Base-by-base conservation (phyloP, 805 yeast species). In the Ogataea angusta region DNA sequence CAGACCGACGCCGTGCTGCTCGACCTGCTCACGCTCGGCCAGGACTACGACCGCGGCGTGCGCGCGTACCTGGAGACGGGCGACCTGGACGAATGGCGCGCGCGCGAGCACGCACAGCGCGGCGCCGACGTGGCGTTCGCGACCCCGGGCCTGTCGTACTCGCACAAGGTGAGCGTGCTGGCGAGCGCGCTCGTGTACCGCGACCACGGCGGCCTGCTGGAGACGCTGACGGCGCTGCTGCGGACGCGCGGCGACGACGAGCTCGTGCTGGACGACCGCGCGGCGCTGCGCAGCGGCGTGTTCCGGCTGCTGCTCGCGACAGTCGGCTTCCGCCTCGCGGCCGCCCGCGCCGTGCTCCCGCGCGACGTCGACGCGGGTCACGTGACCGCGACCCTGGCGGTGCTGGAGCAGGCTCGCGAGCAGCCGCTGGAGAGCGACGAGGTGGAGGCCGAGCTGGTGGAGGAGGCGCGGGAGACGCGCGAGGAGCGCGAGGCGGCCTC, bases 21-120 rank as follows among this genome's bases (percentile, higher is more conserved):
- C 5, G 95, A 88, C 53, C 53, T 91, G 3, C 63, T 88, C 37
- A 86, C 87, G 6, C 26, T 42, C 3, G 41, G 56, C 76, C 85
- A 31, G 67, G 81, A 51, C 46, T 76, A 57, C 61, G 78, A 68
- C 53, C 64, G 62, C 15, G 72, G 59, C 46, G 66, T 70, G 16
- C 64, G 67, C 45, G 65, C 70, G 31, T 91, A 71, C 51, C 71
- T 82, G 47, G 70, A 77, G 25, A 69, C 80, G 5, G 95, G 95
- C 17, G 78, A 78, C 33, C 63, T 67, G 15, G 61, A 59, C 33
- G 59, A 51, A 10, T 50, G 67, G 22, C 67, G 60, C 42, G 69
- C 67, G 42, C 60, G 53, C 17, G 60, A 57, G 3, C 31, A 37
- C 12, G 56, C 64, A 34, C 37, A 15, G 21, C 42, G 40, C 25